phyloP scores from a whole-genome alignment of 139 green algal species.

The Nannochloris sp. region DNA sequence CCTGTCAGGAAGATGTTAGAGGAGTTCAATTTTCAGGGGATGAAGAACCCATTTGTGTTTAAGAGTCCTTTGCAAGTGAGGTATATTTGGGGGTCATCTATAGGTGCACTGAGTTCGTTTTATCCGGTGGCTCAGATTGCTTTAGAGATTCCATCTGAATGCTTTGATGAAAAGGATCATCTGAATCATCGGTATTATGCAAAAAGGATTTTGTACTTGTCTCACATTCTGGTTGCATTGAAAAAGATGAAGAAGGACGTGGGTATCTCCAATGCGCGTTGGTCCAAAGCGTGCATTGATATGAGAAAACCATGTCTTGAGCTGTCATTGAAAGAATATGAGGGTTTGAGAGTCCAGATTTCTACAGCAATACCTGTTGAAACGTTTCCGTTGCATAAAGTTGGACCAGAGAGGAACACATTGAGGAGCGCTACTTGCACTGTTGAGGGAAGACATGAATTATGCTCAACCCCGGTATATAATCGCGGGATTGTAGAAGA shows the following conservation, averaged over 20 bases:
- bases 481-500: constrained; percentile 58
- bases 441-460: not conserved
- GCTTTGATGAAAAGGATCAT: constrained; percentile 59
- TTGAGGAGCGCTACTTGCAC: constrained; percentile 13
- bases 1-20: not conserved
- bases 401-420: constrained; percentile 44
- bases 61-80: too few species aligned
- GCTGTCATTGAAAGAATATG: constrained; percentile 9
- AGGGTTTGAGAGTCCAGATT: constrained; percentile 26
- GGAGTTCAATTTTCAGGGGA: not conserved
- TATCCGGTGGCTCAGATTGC: constrained; percentile 37
- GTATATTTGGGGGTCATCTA: not conserved
- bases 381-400: constrained; percentile 39
- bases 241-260: constrained; percentile 2
- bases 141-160: constrained; percentile 48
- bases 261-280: constrained; percentile 11
- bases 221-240: constrained; percentile 31
- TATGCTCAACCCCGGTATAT: constrained; percentile 58
- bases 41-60: not conserved
- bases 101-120: not conserved
- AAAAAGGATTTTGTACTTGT: constrained; percentile 53
- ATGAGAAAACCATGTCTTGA: constrained; percentile 41
- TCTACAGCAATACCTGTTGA: constrained; percentile 13
- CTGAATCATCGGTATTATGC: constrained; percentile 67
- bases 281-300: constrained; percentile 20